Base-by-base conservation (phyloP, 164 flowering plant species). In the Vitis cinerea region DNA sequence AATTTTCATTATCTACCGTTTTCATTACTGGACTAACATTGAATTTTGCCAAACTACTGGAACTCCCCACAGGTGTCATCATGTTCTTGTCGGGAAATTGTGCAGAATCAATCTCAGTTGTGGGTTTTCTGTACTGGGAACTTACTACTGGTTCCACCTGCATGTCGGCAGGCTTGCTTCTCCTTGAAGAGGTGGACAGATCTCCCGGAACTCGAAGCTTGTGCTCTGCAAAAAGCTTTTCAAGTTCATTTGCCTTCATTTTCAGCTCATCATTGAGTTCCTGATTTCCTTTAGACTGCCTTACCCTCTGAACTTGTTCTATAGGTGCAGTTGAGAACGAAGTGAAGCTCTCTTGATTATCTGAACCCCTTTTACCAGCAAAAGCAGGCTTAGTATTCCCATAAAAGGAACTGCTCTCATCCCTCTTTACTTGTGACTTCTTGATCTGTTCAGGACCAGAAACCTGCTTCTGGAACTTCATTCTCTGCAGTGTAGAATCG, bases 191-290 rank as follows among this genome's bases (percentile, higher is more conserved):
- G 76, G 72, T 76, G 29, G 87, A 83, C 73, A 84, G 97, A 68
- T 94, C 97, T 59, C 78, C 87, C 58, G 98, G 97, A 71, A 78
- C 86, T 56, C 94, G 86, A 70, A 88, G 95, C 77, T 89, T 91
- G 79, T 96, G 99, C 57, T 88, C 97, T 2, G 99, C 99, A 85
- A 93, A 96, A 71, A 96, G 95, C 79, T 89, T 93, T 77, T 96
- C 99, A 62, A 96, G 90, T 66, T 93, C 99, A 85, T 88, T 79
- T 48, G 98, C 99, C 80, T 96, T 96, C 83, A 89, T 70, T 78
- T 91, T 88, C 63, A 96, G 81, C 79, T 95, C 98, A 63, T 96
- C 93, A 68, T 91, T 89, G 50, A 86, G 89, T 58, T 86, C 99
- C 80, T 88, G 98, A 71, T 86, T 90, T 49, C 92, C 98, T 79